A percentile compares a stretch with the other conserved stretches of the same genome.
phyloP scores from a whole-genome alignment of 768 basidiomycete genomes.

The Boletus sensibilis region DNA sequence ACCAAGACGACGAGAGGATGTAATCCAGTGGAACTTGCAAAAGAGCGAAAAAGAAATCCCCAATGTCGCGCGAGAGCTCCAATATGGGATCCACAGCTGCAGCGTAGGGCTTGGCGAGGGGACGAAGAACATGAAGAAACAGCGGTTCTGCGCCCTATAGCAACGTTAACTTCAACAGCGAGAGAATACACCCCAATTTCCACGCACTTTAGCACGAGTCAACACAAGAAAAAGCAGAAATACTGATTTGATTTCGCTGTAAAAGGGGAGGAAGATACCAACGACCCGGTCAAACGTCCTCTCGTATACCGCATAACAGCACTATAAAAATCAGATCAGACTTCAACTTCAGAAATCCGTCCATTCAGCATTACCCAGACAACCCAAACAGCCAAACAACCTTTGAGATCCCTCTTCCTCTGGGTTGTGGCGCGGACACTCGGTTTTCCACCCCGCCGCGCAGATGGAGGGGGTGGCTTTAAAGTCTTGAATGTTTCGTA shows the following conservation, averaged over 20 bases:
- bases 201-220: conserved; percentile 68
- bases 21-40: conserved; percentile 41
- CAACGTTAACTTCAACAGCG: conserved; percentile 10
- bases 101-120: conserved; percentile 73
- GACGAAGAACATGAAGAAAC: conserved; percentile 77
- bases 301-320: conserved; percentile 68
- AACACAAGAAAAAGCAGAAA: conserved; percentile 71
- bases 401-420: conserved; percentile 84
- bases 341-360: conserved; percentile 5
- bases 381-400: conserved; percentile 79
- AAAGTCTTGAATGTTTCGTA: conserved; percentile 85
- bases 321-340: conserved; percentile 41
- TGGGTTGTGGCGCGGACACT: conserved; percentile 67
- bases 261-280: conserved; percentile 77
- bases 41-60: conserved; percentile 56
- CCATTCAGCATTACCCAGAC: conserved; percentile 63
- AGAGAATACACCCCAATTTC: conserved; percentile 2
- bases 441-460: conserved; percentile 52
- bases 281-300: conserved; percentile 61
- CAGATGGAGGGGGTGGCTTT: conserved; percentile 57
- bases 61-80: conserved; percentile 58
- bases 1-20: conserved; percentile 33
- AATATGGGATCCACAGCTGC: conserved; percentile 61
- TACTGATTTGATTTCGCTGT: conserved; percentile 77
- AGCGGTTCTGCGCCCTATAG: conserved; percentile 82